Evolutionary conservation across 768 basidiomycete species (phyloP).

Genomic region (Hemileccinum rubropunctum): DNA sequence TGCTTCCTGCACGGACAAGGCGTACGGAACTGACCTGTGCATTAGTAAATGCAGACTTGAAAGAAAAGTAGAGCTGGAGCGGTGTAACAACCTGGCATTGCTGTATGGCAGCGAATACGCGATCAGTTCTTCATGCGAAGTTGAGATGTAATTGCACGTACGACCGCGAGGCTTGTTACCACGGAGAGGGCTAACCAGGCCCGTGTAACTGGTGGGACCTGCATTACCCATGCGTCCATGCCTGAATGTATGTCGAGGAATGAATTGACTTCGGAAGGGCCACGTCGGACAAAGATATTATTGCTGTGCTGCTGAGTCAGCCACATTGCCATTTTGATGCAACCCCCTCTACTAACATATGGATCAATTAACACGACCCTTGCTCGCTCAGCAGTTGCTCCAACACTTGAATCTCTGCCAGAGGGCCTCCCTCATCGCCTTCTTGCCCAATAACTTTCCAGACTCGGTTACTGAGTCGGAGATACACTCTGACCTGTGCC

Average conservation of each 20-base stretch:
- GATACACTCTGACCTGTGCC: slow-evolving; percentile 33
- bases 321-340: neutral
- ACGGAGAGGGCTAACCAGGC: slow-evolving; percentile 82
- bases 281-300: neutral
- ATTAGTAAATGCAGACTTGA: slow-evolving; percentile 79
- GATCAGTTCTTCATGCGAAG: slow-evolving; percentile 1
- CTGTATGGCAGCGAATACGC: slow-evolving; percentile 37
- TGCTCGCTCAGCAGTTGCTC: slow-evolving; percentile 36
- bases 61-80: slow-evolving; percentile 90
- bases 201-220: slow-evolving; percentile 90
- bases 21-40: slow-evolving; percentile 48
- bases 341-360: neutral
- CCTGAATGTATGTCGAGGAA: neutral
- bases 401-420: slow-evolving; percentile 50
- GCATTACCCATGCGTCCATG: slow-evolving; percentile 90
- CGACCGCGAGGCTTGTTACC: slow-evolving; percentile 80
- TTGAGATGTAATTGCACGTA: slow-evolving; percentile 42
- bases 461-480: slow-evolving; percentile 41
- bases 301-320: slow-evolving; percentile 20
- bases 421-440: slow-evolving; percentile 61
- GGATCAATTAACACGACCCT: neutral
- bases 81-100: slow-evolving; percentile 93
- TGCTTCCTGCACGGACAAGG: neutral
- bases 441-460: slow-evolving; percentile 53
- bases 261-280: neutral